These are phyloP conservation scores for Botrytis sinoallii DNA, from an alignment of 2,329 filamentous ascomycete genomes.

Conservation along the genomic window DNA sequence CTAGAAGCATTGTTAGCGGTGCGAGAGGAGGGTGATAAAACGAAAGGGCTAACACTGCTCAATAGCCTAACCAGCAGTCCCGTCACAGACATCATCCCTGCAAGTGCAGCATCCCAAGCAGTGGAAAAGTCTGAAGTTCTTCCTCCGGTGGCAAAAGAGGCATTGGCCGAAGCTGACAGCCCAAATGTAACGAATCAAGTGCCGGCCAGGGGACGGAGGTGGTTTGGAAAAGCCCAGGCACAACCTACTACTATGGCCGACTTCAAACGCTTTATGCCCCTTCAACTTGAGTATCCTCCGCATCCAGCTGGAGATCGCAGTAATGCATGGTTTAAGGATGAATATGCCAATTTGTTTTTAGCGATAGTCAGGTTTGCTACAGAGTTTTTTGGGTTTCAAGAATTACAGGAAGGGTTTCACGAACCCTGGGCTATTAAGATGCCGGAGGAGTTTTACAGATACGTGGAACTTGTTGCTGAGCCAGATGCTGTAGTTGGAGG, in stretches of 20 bases:
- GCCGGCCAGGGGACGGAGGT: not conserved
- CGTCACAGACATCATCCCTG: not conserved
- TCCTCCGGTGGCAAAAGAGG: not conserved
- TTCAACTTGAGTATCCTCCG: constrained; percentile 21
- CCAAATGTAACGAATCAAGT: not conserved
- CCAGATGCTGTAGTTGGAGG: constrained; percentile 25
- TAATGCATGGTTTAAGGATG: constrained; percentile 27
- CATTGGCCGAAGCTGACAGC: not conserved
- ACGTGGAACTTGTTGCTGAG: constrained; percentile 28
- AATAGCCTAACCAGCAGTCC: not conserved
- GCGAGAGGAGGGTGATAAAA: not conserved
- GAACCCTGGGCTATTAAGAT: constrained; percentile 24
- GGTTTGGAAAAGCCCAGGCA: not conserved
- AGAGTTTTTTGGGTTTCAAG: constrained; percentile 24
- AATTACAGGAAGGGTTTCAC: constrained; percentile 19
- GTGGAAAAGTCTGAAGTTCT: not conserved
- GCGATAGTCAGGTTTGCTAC: constrained; percentile 17
- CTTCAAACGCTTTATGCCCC: constrained; percentile 19
- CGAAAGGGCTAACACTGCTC: not conserved
- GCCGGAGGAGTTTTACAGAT: constrained; percentile 27
- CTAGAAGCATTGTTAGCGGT: constrained; percentile 1
- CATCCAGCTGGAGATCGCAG: constrained; percentile 25
- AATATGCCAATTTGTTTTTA: constrained; percentile 23
- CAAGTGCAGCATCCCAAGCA: not conserved
- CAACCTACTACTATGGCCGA: constrained; percentile 2